These are phyloP conservation scores for Penicillium glabrum DNA, from an alignment of 2,329 filamentous ascomycete genomes.

Conservation along the genomic window DNA sequence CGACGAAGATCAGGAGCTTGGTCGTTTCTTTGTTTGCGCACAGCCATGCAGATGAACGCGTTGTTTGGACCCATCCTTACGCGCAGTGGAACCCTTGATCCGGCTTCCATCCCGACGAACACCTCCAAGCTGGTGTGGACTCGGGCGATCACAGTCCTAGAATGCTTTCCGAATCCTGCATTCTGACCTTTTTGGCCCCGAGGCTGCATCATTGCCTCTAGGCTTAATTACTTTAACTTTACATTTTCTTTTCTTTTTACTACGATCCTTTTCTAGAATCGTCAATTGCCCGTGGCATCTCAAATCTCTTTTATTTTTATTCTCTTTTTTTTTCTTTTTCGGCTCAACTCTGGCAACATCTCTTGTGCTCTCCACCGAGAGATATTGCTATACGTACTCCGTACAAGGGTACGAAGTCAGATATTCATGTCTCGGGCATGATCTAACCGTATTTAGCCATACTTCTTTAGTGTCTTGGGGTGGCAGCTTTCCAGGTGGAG, in stretches of 20 bases:
- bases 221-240: background rate
- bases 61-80: slow-evolving; percentile 14
- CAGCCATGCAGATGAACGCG: slow-evolving; percentile 10
- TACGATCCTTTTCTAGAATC: background rate
- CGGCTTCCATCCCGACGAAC: slow-evolving; percentile 16
- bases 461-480: slow-evolving; percentile 18
- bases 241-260: background rate
- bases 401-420: background rate
- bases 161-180: background rate
- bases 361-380: background rate
- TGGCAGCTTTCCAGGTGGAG: slow-evolving; percentile 33
- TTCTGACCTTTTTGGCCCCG: background rate
- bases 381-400: background rate
- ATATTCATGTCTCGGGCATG: background rate
- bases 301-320: background rate
- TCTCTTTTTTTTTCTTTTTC: background rate
- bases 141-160: slow-evolving; percentile 3
- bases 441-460: slow-evolving; percentile 6
- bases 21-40: slow-evolving; percentile 1
- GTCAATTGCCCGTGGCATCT: background rate
- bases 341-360: background rate
- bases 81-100: slow-evolving; percentile 14
- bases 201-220: background rate
- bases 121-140: slow-evolving; percentile 13
- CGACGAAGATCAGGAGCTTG: slow-evolving; percentile 5